Percentiles rank a stretch among this genome's conserved stretches.
Evolutionary conservation across 2,329 filamentous ascomycete species (phyloP).

Genomic region (Achaetomium macrosporum): DNA sequence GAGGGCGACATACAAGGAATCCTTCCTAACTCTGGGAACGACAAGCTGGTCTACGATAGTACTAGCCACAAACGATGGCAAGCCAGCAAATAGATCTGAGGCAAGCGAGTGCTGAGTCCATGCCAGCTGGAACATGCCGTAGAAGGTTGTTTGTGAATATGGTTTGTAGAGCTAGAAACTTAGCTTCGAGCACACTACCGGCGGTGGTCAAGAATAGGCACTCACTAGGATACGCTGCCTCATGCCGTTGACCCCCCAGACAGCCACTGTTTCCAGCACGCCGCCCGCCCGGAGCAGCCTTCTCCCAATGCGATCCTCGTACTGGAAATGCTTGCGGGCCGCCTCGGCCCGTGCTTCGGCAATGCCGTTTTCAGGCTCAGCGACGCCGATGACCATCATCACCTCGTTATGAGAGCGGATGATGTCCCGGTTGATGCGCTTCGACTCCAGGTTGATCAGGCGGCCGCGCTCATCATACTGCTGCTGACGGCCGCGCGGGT

Average conservation of each 20-base stretch:
- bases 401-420: constrained; percentile 58
- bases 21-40: not conserved
- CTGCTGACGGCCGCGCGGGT: constrained; percentile 39
- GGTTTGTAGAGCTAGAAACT: constrained; percentile 43
- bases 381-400: constrained; percentile 57
- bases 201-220: constrained; percentile 5
- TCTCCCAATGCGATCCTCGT: constrained; percentile 43
- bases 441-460: constrained; percentile 49
- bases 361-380: constrained; percentile 47
- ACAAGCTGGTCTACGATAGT: constrained; percentile 30
- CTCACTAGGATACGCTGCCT: constrained; percentile 49
- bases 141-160: constrained; percentile 45
- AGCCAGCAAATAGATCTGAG: constrained; percentile 33
- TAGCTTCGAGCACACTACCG: not conserved
- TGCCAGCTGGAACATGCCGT: constrained; percentile 37
- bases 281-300: constrained; percentile 33
- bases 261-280: constrained; percentile 36
- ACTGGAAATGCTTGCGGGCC: constrained; percentile 39
- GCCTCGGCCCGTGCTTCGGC: constrained; percentile 36
- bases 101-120: constrained; percentile 29
- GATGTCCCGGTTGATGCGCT: constrained; percentile 49
- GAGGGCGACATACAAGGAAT: constrained; percentile 4
- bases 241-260: constrained; percentile 49
- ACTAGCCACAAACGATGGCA: constrained; percentile 36
- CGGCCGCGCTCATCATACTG: constrained; percentile 52